Base-by-base conservation (phyloP, 345 rosid genomes). In the Camelina sativa region DNA sequence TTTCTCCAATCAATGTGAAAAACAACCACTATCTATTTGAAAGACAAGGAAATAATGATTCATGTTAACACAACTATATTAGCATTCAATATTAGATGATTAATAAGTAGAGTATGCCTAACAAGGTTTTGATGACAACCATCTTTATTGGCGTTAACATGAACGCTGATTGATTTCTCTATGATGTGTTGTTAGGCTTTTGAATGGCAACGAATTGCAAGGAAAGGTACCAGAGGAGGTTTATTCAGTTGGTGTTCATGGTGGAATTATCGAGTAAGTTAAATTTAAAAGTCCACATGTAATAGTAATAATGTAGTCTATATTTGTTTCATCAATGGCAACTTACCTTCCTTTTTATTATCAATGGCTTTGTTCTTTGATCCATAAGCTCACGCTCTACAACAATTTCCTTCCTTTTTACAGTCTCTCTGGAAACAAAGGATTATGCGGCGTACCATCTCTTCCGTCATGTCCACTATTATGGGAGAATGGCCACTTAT, bases 341-440 rank as follows among this genome's bases (percentile, higher is more conserved):
- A 62, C 11, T 50, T 53, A 62, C 65, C 8, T 34, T 67, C 17
- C 20, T 65, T 65, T 22, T 1, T 35, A 43, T 47, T 5, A 25
- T 47, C 40, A 22, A 12, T 50, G 23, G 46, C 52, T 11, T 6
- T 44, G 55, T 64, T 53, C 37, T 63, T 62, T 17, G 12, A 37
- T 25, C 53, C 25, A 40, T 62, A 53, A 44, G 59, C 72, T 58
- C 34, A 22, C 22, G 46, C 5, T 55, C 32, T 46, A 6, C 40
- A 63, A 28, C 9, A 23, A 38, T 25, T 10, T 23, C 11, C 16
- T 35, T 20, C 28, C 23, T 28, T 50, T 30, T 70, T 80, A 5
- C 94, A 96, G 99, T 81, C 89, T 96, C 59, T 85, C 97, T 19
- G 95, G 88, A 59, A 96, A 96, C 85, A 96, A 92, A 82, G 96